These are phyloP conservation scores for Trypanosoma lewisi DNA, from an alignment of 208 protist genomes.

Conservation along the genomic window DNA sequence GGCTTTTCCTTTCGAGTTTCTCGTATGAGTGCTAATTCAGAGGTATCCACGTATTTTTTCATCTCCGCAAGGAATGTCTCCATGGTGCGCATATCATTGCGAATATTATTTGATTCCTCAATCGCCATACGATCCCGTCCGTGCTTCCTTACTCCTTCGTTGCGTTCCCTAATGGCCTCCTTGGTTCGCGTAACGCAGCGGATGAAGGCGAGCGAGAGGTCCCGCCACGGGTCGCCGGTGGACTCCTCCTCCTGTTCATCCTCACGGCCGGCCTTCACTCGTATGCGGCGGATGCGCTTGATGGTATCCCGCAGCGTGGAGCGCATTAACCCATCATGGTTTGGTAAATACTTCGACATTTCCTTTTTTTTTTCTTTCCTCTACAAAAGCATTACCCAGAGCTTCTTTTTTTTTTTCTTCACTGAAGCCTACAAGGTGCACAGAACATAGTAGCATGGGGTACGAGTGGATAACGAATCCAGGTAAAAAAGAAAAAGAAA, in stretches of 20 bases:
- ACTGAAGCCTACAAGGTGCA: not conserved
- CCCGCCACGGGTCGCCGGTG: slow-evolving; percentile 56
- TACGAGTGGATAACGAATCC: too few species aligned
- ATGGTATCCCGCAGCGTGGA: slow-evolving; percentile 75
- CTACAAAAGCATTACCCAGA: not conserved
- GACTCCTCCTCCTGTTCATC: slow-evolving; percentile 39
- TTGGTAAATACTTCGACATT: slow-evolving; percentile 55
- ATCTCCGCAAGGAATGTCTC: slow-evolving; percentile 53
- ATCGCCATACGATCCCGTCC: slow-evolving; percentile 61
- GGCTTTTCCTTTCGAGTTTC: slow-evolving; percentile 56
- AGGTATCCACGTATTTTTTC: slow-evolving; percentile 39
- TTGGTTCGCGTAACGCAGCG: slow-evolving; percentile 39
- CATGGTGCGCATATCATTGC: slow-evolving; percentile 59
- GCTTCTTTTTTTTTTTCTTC: not conserved
- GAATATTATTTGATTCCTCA: slow-evolving; percentile 61
- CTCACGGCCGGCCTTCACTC: slow-evolving; percentile 41
- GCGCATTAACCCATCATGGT: slow-evolving; percentile 56
- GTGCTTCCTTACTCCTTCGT: slow-evolving; percentile 42
- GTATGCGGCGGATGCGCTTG: slow-evolving; percentile 55
- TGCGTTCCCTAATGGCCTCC: slow-evolving; percentile 61
- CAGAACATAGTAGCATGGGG: too few species aligned
- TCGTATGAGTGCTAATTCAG: slow-evolving; percentile 37
- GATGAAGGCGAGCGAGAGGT: slow-evolving; percentile 51
- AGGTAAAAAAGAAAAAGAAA: too few species aligned
- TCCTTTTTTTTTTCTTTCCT: not conserved